Evolutionary conservation across 164 flowering plant genomes (phyloP).

Genomic region (Tinospora cordifolia): DNA sequence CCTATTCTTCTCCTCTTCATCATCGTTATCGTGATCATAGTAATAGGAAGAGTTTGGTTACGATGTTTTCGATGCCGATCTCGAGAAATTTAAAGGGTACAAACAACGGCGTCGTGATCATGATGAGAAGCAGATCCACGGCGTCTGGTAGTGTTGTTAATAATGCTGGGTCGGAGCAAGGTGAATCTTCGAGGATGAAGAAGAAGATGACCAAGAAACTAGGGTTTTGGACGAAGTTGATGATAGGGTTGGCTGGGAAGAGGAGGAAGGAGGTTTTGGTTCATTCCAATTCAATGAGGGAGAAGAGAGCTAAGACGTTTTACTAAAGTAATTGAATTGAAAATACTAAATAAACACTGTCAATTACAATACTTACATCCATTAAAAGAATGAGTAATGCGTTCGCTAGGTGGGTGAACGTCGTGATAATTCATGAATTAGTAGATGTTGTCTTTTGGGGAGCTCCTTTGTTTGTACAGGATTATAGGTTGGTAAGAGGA

Average conservation of each 20-base stretch:
- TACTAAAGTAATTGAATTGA: no score
- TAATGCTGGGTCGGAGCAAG: not conserved
- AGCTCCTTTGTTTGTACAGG: no score
- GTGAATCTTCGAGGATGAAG: not conserved
- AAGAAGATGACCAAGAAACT: constrained; percentile 29
- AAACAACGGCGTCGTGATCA: constrained; percentile 8
- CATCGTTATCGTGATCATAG: not conserved
- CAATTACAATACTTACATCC: no score
- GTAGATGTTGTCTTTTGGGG: no score
- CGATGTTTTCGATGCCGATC: not conserved
- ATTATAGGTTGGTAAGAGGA: no score
- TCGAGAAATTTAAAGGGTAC: not conserved
- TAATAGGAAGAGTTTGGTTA: not conserved
- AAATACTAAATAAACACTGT: no score
- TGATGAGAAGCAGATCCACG: constrained; percentile 34
- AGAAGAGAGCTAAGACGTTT: constrained; percentile 1
- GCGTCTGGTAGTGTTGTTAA: constrained; percentile 13
- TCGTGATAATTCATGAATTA: no score
- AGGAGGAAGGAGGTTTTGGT: not conserved
- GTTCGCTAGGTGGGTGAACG: no score
- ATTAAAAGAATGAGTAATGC: no score
- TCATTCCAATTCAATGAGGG: not conserved
- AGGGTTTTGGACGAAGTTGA: constrained; percentile 55
- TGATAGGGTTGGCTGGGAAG: constrained; percentile 8
- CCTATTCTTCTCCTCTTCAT: constrained; percentile 7